Base-by-base conservation (phyloP, 176 grass and related monocot genomes). In the Musa itinerans region DNA sequence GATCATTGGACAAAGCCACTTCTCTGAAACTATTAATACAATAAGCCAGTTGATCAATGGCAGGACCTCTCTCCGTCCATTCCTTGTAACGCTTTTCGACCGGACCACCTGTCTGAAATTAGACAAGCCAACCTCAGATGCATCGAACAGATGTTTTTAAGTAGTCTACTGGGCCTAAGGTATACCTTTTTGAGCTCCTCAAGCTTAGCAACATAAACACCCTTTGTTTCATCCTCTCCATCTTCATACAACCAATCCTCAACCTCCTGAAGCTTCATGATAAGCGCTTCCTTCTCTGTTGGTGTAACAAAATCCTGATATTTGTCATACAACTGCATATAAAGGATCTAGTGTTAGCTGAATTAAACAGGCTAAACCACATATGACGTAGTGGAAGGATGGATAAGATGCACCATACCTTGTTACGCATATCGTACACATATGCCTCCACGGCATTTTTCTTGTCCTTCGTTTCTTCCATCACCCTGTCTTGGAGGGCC, bases 401-500 rank as follows among this genome's bases (percentile, higher is more conserved):
- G 34, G 34, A 43, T 6, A 43, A 43, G 4, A 43, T 43, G 34
- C 34, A 43, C 34, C 83, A 91, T 78, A 95, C 96, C 86, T 99
- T 99, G 74, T 99, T 99, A 26, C 91, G 89, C 83, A 91, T 99
- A 70, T 99, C 96, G 81, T 99, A 99, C 57, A 99, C 96, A 83
- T 99, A 99, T 65, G 96, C 78, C 63, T 99, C 96, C 20, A 99
- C 89, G 3, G 91, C 91, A 84, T 99, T 99, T 71, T 99, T 99
- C 79, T 95, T 99, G 48, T 99, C 96, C 72, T 99, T 95, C 21
- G 96, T 99, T 80, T 99, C 96, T 82, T 99, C 96, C 96, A 99
- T 99, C 14, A 95, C 79, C 82, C 91, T 83, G 66, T 99, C 96
- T 78, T 95, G 91, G 91, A 76, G 95, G 86, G 67, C 96, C 96